These are phyloP conservation scores for Pulveroboletus sp. DNA, from an alignment of 768 basidiomycete species.

Conservation along the genomic window DNA sequence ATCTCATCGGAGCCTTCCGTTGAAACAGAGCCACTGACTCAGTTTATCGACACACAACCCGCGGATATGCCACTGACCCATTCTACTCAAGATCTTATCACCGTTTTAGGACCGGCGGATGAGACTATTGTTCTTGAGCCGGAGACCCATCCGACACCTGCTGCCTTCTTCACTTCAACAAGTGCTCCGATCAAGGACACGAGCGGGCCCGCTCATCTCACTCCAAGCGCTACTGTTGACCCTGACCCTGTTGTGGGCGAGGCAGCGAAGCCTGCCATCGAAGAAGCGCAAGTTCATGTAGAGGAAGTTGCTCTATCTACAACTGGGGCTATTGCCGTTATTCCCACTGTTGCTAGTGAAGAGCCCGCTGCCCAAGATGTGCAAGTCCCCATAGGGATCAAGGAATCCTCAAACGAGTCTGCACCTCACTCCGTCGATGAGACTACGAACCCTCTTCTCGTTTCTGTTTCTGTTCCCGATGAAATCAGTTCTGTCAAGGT, in stretches of 20 bases:
- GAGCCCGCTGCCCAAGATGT: neutral
- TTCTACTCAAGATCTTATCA: neutral
- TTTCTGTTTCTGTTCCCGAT: neutral
- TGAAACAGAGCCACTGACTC: conserved; percentile 7
- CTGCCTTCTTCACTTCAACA: neutral
- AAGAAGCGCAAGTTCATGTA: neutral
- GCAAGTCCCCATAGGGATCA: conserved; percentile 2
- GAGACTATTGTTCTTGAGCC: neutral
- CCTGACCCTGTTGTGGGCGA: neutral
- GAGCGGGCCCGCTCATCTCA: neutral
- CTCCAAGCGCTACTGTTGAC: neutral
- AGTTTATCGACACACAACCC: neutral
- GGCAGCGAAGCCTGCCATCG: neutral
- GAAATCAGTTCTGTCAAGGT: neutral
- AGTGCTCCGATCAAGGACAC: neutral
- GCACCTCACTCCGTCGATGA: conserved; percentile 10
- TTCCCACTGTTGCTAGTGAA: neutral
- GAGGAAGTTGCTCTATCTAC: neutral
- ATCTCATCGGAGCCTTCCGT: neutral
- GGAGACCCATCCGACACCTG: neutral
- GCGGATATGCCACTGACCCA: neutral
- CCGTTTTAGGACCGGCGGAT: neutral
- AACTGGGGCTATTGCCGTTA: neutral
- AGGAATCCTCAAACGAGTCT: neutral
- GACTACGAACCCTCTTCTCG: neutral